These are phyloP conservation scores for Lactarius vividus DNA, from an alignment of 768 basidiomycete species.

Conservation along the genomic window DNA sequence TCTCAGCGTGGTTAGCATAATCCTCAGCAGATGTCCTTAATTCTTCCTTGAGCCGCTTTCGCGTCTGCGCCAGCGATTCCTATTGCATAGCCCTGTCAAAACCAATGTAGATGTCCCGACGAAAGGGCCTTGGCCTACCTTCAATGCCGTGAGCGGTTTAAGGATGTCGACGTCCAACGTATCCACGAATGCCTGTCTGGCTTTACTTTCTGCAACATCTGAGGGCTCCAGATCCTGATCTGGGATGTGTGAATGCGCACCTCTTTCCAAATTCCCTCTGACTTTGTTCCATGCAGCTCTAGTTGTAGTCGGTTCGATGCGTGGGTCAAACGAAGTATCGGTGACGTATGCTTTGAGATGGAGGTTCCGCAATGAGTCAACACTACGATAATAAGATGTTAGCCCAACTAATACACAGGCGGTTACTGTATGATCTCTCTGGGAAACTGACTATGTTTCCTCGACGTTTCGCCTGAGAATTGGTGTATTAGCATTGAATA, in stretches of 20 bases:
- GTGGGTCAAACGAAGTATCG: conserved; percentile 73
- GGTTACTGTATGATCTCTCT: conserved; percentile 10
- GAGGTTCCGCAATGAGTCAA: conserved; percentile 70
- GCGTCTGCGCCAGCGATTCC: conserved; percentile 88
- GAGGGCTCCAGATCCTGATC: neutral
- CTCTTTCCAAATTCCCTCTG: conserved; percentile 81
- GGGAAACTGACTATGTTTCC: conserved; percentile 67
- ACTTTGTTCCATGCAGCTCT: conserved; percentile 81
- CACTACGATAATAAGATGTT: conserved; percentile 39
- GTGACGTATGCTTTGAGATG: conserved; percentile 68
- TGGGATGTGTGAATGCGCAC: conserved; percentile 36
- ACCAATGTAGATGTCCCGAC: neutral
- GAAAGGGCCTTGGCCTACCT: conserved; percentile 42
- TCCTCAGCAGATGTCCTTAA: conserved; percentile 72
- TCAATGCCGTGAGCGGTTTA: conserved; percentile 60
- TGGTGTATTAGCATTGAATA: conserved; percentile 15
- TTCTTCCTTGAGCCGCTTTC: conserved; percentile 89
- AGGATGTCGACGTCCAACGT: conserved; percentile 73
- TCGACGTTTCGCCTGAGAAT: conserved; percentile 71
- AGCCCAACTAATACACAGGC: neutral
- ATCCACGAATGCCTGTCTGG: conserved; percentile 72
- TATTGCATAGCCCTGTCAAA: conserved; percentile 32
- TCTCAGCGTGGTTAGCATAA: conserved; percentile 81
- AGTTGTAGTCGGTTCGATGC: conserved; percentile 57
- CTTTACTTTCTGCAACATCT: conserved; percentile 63